A percentile compares a stretch with the other conserved stretches of the same genome.
phyloP scores from a whole-genome alignment of 2,329 filamentous ascomycete genomes.

The Cladosporium colombiae region DNA sequence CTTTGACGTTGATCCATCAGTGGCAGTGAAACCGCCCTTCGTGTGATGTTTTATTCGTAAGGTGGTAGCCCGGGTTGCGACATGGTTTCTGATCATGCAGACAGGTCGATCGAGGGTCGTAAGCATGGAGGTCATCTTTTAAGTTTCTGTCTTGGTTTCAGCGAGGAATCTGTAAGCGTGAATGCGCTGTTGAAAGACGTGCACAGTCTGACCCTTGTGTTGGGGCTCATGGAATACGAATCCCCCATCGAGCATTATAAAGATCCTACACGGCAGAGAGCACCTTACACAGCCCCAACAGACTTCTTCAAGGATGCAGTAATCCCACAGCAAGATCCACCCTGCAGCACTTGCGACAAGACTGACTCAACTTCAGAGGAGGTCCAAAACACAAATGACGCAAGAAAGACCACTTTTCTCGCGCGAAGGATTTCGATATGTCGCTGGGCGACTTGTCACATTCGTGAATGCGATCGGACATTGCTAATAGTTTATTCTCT shows the following conservation, averaged over 20 bases:
- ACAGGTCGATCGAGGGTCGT: not conserved
- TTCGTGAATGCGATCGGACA: not conserved
- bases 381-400: not conserved
- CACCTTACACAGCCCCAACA: not conserved
- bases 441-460: not conserved
- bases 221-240: not conserved
- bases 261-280: not conserved
- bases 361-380: not conserved
- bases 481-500: not conserved
- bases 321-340: not conserved
- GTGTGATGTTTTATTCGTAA: conserved; percentile 2
- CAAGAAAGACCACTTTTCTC: not conserved
- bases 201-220: not conserved
- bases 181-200: not conserved
- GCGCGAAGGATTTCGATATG: not conserved
- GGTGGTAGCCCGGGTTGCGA: not conserved
- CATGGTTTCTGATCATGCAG: not conserved
- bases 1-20: not conserved
- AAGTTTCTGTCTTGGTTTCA: not conserved
- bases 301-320: not conserved
- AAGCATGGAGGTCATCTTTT: conserved; percentile 2
- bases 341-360: not conserved
- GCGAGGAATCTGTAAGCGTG: not conserved
- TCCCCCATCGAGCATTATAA: not conserved
- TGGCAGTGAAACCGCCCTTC: conserved; percentile 10